These are phyloP conservation scores for Solanum raphanifolium DNA, from an alignment of 257 asterid genomes.

Conservation along the genomic window DNA sequence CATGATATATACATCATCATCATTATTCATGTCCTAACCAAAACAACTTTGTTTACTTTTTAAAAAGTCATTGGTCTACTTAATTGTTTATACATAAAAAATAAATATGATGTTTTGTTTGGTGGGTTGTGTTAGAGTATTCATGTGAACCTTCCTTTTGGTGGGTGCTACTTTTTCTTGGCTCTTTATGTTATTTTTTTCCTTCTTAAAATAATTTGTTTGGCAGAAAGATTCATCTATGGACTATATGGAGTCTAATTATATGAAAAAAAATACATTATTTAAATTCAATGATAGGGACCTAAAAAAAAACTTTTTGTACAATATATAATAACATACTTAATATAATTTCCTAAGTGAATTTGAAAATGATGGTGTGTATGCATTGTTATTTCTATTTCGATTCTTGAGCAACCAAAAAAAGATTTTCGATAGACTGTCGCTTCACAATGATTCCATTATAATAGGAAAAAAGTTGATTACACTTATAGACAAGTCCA, in stretches of 20 bases:
- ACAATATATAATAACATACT: not conserved
- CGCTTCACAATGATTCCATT: not conserved
- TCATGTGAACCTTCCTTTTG: not conserved
- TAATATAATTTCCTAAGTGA: not conserved
- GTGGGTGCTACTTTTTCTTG: not conserved
- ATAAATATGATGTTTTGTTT: not conserved
- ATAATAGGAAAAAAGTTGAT: too few species aligned
- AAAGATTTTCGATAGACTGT: rapidly evolving
- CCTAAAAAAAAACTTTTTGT: not conserved
- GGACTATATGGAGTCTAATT: not conserved
- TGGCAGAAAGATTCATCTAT: not conserved
- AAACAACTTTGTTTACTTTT: not conserved
- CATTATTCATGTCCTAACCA: not conserved
- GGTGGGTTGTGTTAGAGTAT: not conserved
- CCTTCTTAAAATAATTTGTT: not conserved
- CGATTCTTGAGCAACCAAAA: not conserved
- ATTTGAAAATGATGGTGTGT: not conserved
- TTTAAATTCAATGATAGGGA: not conserved
- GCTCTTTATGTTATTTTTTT: not conserved
- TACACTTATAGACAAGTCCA: too few species aligned
- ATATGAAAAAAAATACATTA: not conserved
- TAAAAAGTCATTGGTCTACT: not conserved
- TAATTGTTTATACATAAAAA: not conserved
- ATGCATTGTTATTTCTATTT: rapidly evolving
- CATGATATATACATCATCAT: not conserved